A percentile compares a stretch with the other conserved stretches of the same genome.
phyloP scores from a whole-genome alignment of 2,329 filamentous ascomycete species.

The Venturia oleaginea region DNA sequence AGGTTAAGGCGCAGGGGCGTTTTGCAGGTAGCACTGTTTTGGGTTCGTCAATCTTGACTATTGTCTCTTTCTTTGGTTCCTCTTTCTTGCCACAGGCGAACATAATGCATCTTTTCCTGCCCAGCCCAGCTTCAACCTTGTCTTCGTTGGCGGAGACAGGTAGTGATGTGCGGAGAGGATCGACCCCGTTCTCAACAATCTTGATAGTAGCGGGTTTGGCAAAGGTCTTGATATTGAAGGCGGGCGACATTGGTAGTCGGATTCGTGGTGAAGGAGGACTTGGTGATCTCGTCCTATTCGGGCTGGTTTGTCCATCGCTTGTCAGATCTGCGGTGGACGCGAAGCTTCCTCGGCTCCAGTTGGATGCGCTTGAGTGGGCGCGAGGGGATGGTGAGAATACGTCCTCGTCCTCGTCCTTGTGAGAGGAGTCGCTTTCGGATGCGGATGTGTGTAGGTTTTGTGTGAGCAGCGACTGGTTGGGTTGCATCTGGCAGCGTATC shows the following conservation, averaged over 20 bases:
- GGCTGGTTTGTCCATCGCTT: slow-evolving; percentile 88
- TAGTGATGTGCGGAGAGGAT: slow-evolving; percentile 21
- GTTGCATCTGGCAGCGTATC: slow-evolving; percentile 40
- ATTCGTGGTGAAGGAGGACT: slow-evolving; percentile 68
- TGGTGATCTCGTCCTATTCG: slow-evolving; percentile 73
- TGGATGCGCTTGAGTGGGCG: slow-evolving; percentile 49
- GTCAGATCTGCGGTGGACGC: slow-evolving; percentile 84
- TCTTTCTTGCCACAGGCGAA: slow-evolving; percentile 61
- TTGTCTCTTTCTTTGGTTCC: slow-evolving; percentile 19
- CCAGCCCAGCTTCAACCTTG: slow-evolving; percentile 52
- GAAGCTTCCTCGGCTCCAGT: slow-evolving; percentile 70
- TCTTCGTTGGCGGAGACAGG: slow-evolving; percentile 39
- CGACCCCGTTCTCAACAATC: slow-evolving; percentile 27
- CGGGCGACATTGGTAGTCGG: slow-evolving; percentile 27
- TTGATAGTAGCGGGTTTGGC: slow-evolving; percentile 25
- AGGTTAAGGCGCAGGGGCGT: slow-evolving; percentile 60
- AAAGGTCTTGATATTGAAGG: slow-evolving; percentile 31
- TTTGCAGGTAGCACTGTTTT: slow-evolving; percentile 31
- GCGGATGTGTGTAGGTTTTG: slow-evolving; percentile 53
- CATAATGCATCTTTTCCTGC: slow-evolving; percentile 81
- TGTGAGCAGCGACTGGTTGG: slow-evolving; percentile 77
- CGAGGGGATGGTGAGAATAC: slow-evolving; percentile 26
- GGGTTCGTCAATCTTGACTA: slow-evolving; percentile 17
- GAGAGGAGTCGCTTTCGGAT: slow-evolving; percentile 34
- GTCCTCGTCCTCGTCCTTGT: slow-evolving; percentile 29